Evolutionary conservation across 306 rosid genomes (phyloP), one percentile per base, ranked within the genome.

Genomic region (Medicago arabica): DNA sequence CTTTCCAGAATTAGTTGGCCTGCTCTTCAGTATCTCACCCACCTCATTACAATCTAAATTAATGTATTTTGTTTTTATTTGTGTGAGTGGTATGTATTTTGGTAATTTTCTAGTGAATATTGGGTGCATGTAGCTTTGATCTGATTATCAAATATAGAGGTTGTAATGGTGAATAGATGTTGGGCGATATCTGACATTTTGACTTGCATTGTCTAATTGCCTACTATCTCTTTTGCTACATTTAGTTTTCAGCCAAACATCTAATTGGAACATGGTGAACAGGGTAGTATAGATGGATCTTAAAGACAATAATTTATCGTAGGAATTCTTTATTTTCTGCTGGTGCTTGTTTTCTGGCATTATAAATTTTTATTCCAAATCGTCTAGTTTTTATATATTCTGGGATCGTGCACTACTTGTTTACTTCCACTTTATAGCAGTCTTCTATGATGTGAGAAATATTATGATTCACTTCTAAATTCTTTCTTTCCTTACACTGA

Each of bases 301-400:
- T 7, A 66, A 28, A 64, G 66, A 68, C 54, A 51, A 17, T 61
- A 60, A 15, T 78, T 77, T 38, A 21, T 58, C 47, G 18, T 28
- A 71, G 62, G 72, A 54, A 61, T 57, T 47, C 66, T 23, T 13
- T 73, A 66, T 77, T 39, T 81, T 75, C 80, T 21, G 57, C 23
- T 4, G 19, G n/a, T n/a, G 77, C 67, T 69, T 83, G 80, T 65
- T 78, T 77, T 61, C 43, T 31, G 39, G 54, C 67, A 53, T 74
- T 39, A 15, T 64, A 31, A 69, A 47, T 66, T 51, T 58, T 69
- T n/a, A 28, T 36, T 67, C 75, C 82, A 51, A 38, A 83, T 83
- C 41, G 77, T 75, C 91, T 2, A 88, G 88, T 89, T 89, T 88
- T 85, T 19, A 28, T 40, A 49, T 73, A 53, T 71, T 78, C 28